Conservation (phyloP, 2,329 filamentous ascomycete species). For the Aspergillus carbonarius region DNA sequence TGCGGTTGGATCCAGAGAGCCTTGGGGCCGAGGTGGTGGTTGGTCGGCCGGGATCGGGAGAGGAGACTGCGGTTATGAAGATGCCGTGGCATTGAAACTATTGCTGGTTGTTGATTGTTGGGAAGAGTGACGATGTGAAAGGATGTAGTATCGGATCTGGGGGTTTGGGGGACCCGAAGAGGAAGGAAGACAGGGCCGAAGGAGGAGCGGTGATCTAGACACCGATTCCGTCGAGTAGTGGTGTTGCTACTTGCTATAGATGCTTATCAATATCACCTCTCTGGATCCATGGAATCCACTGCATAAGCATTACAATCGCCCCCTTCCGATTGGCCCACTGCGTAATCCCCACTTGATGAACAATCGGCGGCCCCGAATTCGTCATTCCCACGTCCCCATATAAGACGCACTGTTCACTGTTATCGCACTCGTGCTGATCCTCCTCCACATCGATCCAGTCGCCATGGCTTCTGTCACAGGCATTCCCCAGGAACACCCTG, state of each 20-base stretch:
- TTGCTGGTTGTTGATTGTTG: too few relatives aligned
- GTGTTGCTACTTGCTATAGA: too few relatives aligned
- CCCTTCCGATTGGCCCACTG: neutral
- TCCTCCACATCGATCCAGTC: neutral
- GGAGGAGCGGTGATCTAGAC: too few relatives aligned
- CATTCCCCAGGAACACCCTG: slow-evolving; percentile 56
- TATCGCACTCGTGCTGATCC: neutral
- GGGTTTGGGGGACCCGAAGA: too few relatives aligned
- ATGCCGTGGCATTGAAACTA: slow-evolving; percentile 25
- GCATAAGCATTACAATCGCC: neutral
- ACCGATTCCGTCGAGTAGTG: too few relatives aligned
- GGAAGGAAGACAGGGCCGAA: too few relatives aligned
- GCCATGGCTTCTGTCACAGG: slow-evolving; percentile 70
- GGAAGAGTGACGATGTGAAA: too few relatives aligned
- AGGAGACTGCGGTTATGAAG: slow-evolving; percentile 26
- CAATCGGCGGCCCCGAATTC: neutral
- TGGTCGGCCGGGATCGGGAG: slow-evolving; percentile 29
- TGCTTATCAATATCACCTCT: neutral
- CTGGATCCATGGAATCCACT: neutral
- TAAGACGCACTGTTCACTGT: neutral
- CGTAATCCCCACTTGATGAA: neutral
- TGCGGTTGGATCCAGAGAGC: slow-evolving; percentile 28
- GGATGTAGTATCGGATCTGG: too few relatives aligned
- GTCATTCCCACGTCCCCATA: neutral
- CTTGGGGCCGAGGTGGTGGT: slow-evolving; percentile 36